phyloP scores from a whole-genome alignment of 129 eudicot species.

The Dittrichia graveolens region DNA sequence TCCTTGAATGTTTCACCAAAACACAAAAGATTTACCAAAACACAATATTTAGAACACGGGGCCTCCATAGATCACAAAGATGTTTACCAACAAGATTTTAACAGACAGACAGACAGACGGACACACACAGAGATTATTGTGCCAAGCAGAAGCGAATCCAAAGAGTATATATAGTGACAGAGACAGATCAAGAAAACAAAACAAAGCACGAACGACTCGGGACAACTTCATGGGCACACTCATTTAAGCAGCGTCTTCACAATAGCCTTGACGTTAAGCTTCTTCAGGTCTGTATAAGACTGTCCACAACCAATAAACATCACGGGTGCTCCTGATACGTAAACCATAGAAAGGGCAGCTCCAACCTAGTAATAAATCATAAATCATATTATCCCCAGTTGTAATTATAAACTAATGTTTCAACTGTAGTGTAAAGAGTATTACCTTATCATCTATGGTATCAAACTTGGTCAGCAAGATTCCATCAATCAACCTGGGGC shows the following conservation, averaged over 20 bases:
- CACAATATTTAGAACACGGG: neutral
- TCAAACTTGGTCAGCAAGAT: conserved; percentile 98
- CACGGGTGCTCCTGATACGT: conserved; percentile 97
- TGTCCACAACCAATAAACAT: conserved; percentile 99
- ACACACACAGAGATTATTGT: neutral
- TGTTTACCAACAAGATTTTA: conserved; percentile 17
- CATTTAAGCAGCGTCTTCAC: conserved; percentile 92
- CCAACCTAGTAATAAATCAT: conserved; percentile 60
- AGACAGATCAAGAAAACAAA: conserved; percentile 20
- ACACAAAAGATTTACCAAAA: neutral
- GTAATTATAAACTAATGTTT: too few relatives aligned
- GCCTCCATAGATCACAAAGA: conserved; percentile 16
- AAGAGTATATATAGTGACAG: conserved; percentile 9
- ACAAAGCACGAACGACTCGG: neutral
- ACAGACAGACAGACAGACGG: conserved; percentile 16
- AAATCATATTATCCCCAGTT: too few relatives aligned
- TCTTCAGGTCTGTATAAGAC: conserved; percentile 92
- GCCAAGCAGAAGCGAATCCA: conserved; percentile 3
- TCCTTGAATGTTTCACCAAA: too few relatives aligned
- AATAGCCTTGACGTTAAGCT: conserved; percentile 91
- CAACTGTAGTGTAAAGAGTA: too few relatives aligned
- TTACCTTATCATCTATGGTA: conserved; percentile 92
- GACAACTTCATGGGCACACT: conserved; percentile 14
- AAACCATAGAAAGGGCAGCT: conserved; percentile 98
- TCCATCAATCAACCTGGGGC: conserved; percentile 95